Conservation (phyloP, 2,329 filamentous ascomycete species). For the Orbilia oligospora region DNA sequence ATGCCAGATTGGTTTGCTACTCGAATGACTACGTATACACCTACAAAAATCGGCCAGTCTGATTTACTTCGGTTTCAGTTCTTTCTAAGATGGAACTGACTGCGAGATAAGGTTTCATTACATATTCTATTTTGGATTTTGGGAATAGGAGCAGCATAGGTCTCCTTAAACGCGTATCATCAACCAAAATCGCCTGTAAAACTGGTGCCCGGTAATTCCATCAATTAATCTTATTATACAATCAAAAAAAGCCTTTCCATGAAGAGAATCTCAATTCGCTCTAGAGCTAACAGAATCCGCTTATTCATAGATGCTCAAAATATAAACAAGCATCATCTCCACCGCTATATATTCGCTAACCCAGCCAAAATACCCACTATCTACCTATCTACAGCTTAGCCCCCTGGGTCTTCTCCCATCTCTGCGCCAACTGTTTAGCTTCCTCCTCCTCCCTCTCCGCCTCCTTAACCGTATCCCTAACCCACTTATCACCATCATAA, state of each 20-base stretch:
- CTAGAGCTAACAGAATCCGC: neutral
- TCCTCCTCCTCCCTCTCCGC: slow-evolving; percentile 63
- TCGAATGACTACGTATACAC: too few species aligned
- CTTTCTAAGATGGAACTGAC: too few species aligned
- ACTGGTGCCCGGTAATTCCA: neutral
- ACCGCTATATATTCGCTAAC: too few species aligned
- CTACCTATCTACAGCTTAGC: slow-evolving; percentile 38
- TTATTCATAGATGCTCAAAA: neutral
- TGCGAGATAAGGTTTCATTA: too few species aligned
- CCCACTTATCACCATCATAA: slow-evolving; percentile 69
- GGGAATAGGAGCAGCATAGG: neutral
- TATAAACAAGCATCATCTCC: neutral
- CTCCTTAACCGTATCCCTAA: slow-evolving; percentile 29
- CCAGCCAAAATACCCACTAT: neutral
- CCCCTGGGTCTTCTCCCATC: slow-evolving; percentile 61
- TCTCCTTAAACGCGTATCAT: too few species aligned
- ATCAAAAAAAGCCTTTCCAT: slow-evolving; percentile 3
- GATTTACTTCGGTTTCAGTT: too few species aligned
- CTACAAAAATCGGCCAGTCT: too few species aligned
- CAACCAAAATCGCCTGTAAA: neutral
- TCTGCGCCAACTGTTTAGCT: slow-evolving; percentile 67
- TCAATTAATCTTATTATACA: slow-evolving; percentile 22
- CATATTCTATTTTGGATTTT: too few species aligned
- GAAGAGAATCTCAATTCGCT: neutral
- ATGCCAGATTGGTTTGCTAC: too few species aligned